phyloP scores from a whole-genome alignment of 805 yeast genomes.

The Kuraishia capsulata region DNA sequence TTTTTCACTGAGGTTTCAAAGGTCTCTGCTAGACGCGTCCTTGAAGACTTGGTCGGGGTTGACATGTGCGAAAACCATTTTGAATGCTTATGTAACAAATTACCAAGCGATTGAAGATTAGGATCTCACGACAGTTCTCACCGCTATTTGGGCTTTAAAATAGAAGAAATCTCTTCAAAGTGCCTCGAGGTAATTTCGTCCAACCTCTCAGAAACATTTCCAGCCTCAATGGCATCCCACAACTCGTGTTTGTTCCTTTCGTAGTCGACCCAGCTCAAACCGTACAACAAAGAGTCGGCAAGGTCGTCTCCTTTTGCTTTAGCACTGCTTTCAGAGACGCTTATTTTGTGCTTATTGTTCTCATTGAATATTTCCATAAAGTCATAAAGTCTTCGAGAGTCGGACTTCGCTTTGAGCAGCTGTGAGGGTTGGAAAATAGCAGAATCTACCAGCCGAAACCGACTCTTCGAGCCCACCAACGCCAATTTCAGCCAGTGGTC shows the following conservation, averaged over 20 bases:
- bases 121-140: too few species aligned
- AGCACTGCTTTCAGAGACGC: not conserved
- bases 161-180: too few species aligned
- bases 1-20: too few species aligned
- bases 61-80: too few species aligned
- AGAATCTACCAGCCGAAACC: too few species aligned
- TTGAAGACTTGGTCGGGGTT: too few species aligned
- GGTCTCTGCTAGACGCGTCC: too few species aligned
- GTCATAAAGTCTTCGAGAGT: conserved; percentile 17
- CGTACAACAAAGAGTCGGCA: conserved; percentile 59
- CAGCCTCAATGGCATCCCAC: not conserved
- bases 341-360: conserved; percentile 6
- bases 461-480: conserved; percentile 2
- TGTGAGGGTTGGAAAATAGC: not conserved
- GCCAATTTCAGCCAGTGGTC: conserved; percentile 14
- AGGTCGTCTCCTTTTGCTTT: conserved; percentile 50
- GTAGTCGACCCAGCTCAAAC: conserved; percentile 40
- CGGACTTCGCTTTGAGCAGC: not conserved
- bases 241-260: conserved; percentile 15
- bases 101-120: too few species aligned
- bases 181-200: too few species aligned
- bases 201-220: too few species aligned
- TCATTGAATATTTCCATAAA: conserved; percentile 15
- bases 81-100: too few species aligned
- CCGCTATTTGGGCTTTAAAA: too few species aligned